Evolutionary conservation across 805 yeast genomes (phyloP), one percentile per base, ranked within the genome.

Genomic region (Wickerhamomyces strasburgensis): DNA sequence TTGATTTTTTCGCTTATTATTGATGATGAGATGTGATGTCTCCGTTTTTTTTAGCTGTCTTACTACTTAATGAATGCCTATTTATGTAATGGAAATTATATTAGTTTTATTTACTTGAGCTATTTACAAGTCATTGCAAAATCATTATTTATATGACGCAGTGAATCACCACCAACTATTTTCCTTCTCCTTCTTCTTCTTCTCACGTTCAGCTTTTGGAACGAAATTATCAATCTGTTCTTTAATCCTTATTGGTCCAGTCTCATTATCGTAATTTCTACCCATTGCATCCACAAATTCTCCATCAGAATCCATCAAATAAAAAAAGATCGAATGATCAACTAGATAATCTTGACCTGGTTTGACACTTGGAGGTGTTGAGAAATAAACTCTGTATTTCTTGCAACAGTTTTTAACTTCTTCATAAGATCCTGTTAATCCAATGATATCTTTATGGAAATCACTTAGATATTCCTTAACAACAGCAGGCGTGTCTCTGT

Each of bases 221-320:
- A 80, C 65, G 64, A 80, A 89, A 2, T 84, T 82, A 44, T 75
- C 79, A 29, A 87, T 72, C 49, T 86, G 89, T 42, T 78, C 78
- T 48, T 73, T 72, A 47, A 93, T 84, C 62, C 84, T 84, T 28
- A 72, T 77, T 13, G 80, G 80, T 19, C 94, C 96, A 43, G 80
- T 80, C 15, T 68, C 71, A 18, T 88, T 89, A 39, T 80, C 85
- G 49, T 80, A 85, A 54, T 90, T 90, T 60, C 95, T 80, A 37
- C 98, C 98, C 48, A 90, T 68, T 6, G 93, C 98, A 58, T 90
- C 96, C 33, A 90, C 84, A 56, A 87, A 93, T 56, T 86, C 78
- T 33, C 98, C 98, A 58, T 93, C 96, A n/a, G 96, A 89, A 58
- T 93, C 98, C 97, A 93, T 90, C 52, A 93, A 67, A 56, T 93